These are phyloP conservation scores for Daldinia concentrica DNA, from an alignment of 495 filamentous ascomycete genomes.

Conservation along the genomic window DNA sequence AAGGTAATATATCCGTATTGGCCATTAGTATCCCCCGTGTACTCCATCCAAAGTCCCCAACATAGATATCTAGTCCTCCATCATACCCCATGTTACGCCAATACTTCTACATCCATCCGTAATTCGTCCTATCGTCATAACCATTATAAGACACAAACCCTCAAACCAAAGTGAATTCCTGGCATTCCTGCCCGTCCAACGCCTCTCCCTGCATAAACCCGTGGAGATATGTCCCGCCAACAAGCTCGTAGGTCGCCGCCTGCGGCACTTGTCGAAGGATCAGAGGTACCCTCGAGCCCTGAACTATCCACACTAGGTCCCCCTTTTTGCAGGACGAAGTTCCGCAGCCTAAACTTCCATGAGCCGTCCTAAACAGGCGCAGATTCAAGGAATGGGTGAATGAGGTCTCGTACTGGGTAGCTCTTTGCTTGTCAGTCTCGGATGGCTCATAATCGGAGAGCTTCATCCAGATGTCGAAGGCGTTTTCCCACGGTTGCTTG, in stretches of 20 bases:
- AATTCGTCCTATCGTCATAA: neutral
- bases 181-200: conserved; percentile 15
- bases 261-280: conserved; percentile 20
- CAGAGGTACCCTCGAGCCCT: conserved; percentile 38
- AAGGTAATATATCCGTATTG: neutral
- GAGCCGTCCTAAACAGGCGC: conserved; percentile 30
- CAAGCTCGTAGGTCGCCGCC: conserved; percentile 19
- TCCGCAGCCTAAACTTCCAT: conserved; percentile 32
- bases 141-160: neutral
- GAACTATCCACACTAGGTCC: conserved; percentile 37
- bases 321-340: conserved; percentile 27
- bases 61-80: neutral
- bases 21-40: neutral
- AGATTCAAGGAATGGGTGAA: conserved; percentile 39
- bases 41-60: neutral
- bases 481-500: conserved; percentile 23
- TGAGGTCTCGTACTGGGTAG: conserved; percentile 27
- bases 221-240: conserved; percentile 39
- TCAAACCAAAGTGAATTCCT: conserved; percentile 25
- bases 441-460: conserved; percentile 14
- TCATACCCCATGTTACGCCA: neutral
- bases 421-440: conserved; percentile 14
- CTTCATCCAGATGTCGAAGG: conserved; percentile 31
- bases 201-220: conserved; percentile 42
- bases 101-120: conserved; percentile 4